Conservation (phyloP, 257 asterid species). For the Gentiana straminea region DNA sequence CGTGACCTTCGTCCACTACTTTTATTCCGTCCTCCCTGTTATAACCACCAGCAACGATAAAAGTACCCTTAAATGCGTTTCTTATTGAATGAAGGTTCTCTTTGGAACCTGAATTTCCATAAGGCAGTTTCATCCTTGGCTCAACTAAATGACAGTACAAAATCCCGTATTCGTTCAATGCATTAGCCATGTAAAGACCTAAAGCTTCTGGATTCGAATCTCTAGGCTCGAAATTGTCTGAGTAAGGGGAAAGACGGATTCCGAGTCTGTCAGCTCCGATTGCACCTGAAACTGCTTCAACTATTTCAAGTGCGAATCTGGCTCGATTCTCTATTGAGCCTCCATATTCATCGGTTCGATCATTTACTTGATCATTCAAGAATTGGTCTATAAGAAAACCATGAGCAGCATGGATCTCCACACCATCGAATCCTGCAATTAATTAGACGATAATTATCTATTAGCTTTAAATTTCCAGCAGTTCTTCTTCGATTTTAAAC, state of each 20-base stretch:
- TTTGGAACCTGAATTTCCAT: background rate
- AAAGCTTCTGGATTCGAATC: slow-evolving; percentile 22
- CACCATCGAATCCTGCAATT: slow-evolving; percentile 18
- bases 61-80: slow-evolving; percentile 19
- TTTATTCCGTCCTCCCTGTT: slow-evolving; percentile 14
- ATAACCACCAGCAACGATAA: slow-evolving; percentile 17
- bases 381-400: slow-evolving; percentile 21
- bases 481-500: too few relatives aligned
- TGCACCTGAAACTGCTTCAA: slow-evolving; percentile 13
- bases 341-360: slow-evolving; percentile 19
- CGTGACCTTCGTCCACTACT: slow-evolving; percentile 9
- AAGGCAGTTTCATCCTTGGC: slow-evolving; percentile 12
- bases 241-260: slow-evolving; percentile 11
- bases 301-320: slow-evolving; percentile 14
- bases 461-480: too few relatives aligned
- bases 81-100: slow-evolving; percentile 18
- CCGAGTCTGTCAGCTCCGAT: slow-evolving; percentile 21
- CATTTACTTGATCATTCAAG: slow-evolving; percentile 19
- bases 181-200: slow-evolving; percentile 15
- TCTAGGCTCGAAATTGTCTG: slow-evolving; percentile 5
- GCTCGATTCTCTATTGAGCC: slow-evolving; percentile 20
- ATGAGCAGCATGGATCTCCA: slow-evolving; percentile 20
- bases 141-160: slow-evolving; percentile 16
- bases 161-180: slow-evolving; percentile 11
- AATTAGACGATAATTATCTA: too few relatives aligned